Conservation (phyloP, 2,329 filamentous ascomycete species). For the Coniochaeta prunicola region DNA sequence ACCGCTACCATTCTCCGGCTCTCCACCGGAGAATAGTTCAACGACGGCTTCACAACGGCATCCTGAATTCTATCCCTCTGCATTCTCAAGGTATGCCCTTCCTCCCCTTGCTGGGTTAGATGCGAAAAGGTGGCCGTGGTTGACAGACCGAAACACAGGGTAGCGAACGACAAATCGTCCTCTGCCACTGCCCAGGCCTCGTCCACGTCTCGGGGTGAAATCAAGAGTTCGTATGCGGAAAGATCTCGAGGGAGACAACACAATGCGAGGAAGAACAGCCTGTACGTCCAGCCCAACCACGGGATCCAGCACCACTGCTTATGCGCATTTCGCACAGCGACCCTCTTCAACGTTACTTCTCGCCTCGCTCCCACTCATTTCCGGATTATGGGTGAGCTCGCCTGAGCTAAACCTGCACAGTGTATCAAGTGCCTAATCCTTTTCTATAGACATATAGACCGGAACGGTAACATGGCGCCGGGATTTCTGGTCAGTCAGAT, state of each 20-base stretch:
- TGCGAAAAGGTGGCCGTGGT: background rate
- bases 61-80: background rate
- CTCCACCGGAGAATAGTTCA: background rate
- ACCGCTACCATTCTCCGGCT: background rate
- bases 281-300: background rate
- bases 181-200: background rate
- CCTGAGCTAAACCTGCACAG: background rate
- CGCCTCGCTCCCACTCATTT: background rate
- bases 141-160: background rate
- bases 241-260: background rate
- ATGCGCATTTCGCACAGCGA: background rate
- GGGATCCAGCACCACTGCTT: background rate
- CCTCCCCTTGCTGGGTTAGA: background rate
- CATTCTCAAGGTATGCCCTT: background rate
- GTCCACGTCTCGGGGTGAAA: background rate
- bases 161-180: background rate
- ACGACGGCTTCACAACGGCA: background rate
- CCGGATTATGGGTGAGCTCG: conserved; percentile 2
- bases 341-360: conserved; percentile 1
- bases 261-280: background rate
- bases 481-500: background rate
- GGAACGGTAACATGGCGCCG: background rate
- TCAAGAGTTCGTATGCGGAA: background rate
- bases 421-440: background rate
- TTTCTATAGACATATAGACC: background rate